Evolutionary conservation across 2,329 filamentous ascomycete species (phyloP).

Genomic region (Calcarisporium arbuscula): DNA sequence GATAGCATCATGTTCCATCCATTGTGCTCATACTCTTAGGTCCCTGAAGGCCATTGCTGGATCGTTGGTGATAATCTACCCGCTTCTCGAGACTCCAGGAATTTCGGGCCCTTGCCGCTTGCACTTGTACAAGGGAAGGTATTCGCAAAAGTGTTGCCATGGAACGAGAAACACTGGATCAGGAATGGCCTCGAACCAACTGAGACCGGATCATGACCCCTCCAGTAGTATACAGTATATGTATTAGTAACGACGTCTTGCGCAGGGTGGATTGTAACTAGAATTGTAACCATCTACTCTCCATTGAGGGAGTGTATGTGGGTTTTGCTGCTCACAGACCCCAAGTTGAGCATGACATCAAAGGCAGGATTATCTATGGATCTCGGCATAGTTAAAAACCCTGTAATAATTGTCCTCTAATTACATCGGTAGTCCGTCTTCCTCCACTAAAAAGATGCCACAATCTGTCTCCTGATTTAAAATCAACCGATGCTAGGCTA

Average conservation of each 20-base stretch:
- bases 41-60: constrained; percentile 90
- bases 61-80: constrained; percentile 81
- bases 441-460: constrained; percentile 9
- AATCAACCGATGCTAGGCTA: constrained; percentile 17
- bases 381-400: too few species aligned
- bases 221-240: not conserved
- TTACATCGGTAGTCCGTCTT: constrained; percentile 22
- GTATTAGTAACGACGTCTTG: not conserved
- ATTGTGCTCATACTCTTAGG: constrained; percentile 39
- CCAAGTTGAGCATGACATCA: too few species aligned
- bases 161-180: constrained; percentile 45
- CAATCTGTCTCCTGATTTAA: constrained; percentile 9
- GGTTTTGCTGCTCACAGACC: too few species aligned
- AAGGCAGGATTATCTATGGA: too few species aligned
- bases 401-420: constrained; percentile 23
- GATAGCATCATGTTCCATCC: not conserved
- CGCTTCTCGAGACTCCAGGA: constrained; percentile 78
- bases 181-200: constrained; percentile 35
- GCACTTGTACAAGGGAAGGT: constrained; percentile 81
- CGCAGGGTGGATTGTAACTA: too few species aligned
- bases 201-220: constrained; percentile 13
- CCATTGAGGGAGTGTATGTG: too few species aligned
- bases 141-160: constrained; percentile 54
- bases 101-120: constrained; percentile 80
- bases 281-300: too few species aligned